Evolutionary conservation across 176 grass and related monocot species (phyloP), one percentile per base, ranked within the genome.

Genomic region (Metroxylon sagu): DNA sequence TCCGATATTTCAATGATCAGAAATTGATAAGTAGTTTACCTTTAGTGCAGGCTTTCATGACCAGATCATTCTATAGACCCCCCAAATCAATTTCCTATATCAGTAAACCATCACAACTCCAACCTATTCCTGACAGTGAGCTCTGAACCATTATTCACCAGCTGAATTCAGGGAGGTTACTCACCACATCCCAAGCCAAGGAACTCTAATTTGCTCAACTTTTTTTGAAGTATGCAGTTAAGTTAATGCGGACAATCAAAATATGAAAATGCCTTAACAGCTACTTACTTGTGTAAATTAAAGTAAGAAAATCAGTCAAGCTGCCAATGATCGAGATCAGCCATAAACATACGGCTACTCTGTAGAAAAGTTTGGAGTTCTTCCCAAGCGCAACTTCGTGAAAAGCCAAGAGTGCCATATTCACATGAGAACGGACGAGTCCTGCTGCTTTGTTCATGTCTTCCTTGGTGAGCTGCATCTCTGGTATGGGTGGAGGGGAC

Each of bases 281-380:
- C 21, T 39, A 74, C 62, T 82, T 79, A 85, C 81, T 65, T 74
- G 66, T 19, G 43, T 79, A 88, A 64, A 51, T 56, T 50, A 89
- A 50, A 72, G 71, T 85, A 48, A 65, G 35, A 68, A 85, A 65
- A 72, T 89, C 54, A 64, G 66, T 68, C 51, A 67, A 48, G 18
- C 65, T 71, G 31, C 77, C 68, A 58, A 75, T 55, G n/a, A 79
- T 35, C 49, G 86, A 85, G 48, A 59, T 72, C 56, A 89, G 1
- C 57, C 75, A 39, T 59, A 89, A 72, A 15, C 62, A 68, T n/a
- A 54, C 14, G 26, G 74, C 71, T 27, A 85, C 70, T 19, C 53
- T 68, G 57, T 80, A 89, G 71, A 89, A 85, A 53, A 89, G 68
- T 17, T 30, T 76, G 1, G 74, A 55, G 66, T 89, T 77, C 74